Conservation (phyloP, 1,284 basidiomycete species). For the Tylopilus orsonianus region DNA sequence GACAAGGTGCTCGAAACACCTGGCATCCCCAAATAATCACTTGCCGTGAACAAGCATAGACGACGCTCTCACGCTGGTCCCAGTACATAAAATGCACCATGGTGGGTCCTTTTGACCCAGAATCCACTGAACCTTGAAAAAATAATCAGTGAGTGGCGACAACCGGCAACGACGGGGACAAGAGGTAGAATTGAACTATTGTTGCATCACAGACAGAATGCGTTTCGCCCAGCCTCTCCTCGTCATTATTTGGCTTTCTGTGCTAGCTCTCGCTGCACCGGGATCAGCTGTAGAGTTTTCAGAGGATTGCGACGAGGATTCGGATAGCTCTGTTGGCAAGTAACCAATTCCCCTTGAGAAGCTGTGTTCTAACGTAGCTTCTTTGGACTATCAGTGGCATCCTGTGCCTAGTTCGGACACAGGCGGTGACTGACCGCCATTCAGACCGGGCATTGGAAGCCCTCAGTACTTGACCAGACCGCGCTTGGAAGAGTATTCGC, state of each 20-base stretch:
- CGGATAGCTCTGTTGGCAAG: background rate
- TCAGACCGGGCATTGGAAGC: too few species aligned
- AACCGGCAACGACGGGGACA: background rate
- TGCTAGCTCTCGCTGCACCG: slow-evolving; percentile 5
- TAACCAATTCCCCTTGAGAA: too few species aligned
- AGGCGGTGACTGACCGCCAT: background rate
- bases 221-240: background rate
- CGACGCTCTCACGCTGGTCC: too few species aligned
- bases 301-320: background rate
- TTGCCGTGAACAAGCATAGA: too few species aligned
- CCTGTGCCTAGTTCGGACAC: background rate
- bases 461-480: too few species aligned
- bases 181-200: background rate
- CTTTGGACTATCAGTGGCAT: background rate
- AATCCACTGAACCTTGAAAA: background rate
- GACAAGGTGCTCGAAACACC: background rate
- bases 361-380: background rate
- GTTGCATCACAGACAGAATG: slow-evolving; percentile 1
- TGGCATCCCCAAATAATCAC: background rate
- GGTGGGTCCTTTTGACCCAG: background rate
- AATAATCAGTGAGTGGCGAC: slow-evolving; percentile 3
- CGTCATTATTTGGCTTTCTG: slow-evolving; percentile 2
- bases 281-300: too few species aligned
- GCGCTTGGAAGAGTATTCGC: too few species aligned
- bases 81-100: slow-evolving; percentile 7